Evolutionary conservation across 768 basidiomycete genomes (phyloP).

Genomic region (Psilocybe cubensis): DNA sequence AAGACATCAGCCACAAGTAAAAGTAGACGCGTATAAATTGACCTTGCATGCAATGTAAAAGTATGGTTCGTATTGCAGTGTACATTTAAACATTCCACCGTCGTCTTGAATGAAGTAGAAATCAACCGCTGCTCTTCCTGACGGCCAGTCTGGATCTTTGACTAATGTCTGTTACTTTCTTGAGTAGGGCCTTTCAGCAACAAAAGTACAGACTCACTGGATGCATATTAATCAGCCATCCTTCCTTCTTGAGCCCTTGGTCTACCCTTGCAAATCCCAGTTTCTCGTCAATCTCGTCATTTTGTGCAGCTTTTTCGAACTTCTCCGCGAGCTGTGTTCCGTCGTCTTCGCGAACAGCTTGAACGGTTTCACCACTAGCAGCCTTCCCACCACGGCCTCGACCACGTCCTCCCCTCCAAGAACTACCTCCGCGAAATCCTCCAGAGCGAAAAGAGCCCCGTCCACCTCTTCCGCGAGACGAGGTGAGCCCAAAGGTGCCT

Average conservation of each 20-base stretch:
- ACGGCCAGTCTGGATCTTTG: constrained; percentile 83
- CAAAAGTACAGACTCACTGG: constrained; percentile 59
- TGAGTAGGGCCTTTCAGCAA: background rate
- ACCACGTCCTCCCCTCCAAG: constrained; percentile 60
- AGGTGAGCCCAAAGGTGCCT: constrained; percentile 60
- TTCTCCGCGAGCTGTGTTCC: constrained; percentile 85
- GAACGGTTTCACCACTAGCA: constrained; percentile 49
- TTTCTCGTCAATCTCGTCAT: constrained; percentile 92
- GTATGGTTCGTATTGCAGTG: constrained; percentile 92
- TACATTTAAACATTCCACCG: constrained; percentile 95
- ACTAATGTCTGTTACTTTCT: constrained; percentile 68
- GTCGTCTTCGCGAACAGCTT: constrained; percentile 78
- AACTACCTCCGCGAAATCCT: constrained; percentile 47
- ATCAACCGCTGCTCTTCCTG: constrained; percentile 90
- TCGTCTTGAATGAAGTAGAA: constrained; percentile 98
- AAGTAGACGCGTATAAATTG: constrained; percentile 20
- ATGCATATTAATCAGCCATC: constrained; percentile 99
- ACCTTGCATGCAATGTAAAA: constrained; percentile 94
- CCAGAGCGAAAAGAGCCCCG: constrained; percentile 39
- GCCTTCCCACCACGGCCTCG: constrained; percentile 49
- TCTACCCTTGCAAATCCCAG: constrained; percentile 84
- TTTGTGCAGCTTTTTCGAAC: constrained; percentile 77
- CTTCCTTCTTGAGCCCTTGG: constrained; percentile 77
- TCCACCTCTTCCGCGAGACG: constrained; percentile 44
- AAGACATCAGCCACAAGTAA: constrained; percentile 4